Evolutionary conservation across 768 basidiomycete species (phyloP).

Genomic region (Dendrothele bispora): DNA sequence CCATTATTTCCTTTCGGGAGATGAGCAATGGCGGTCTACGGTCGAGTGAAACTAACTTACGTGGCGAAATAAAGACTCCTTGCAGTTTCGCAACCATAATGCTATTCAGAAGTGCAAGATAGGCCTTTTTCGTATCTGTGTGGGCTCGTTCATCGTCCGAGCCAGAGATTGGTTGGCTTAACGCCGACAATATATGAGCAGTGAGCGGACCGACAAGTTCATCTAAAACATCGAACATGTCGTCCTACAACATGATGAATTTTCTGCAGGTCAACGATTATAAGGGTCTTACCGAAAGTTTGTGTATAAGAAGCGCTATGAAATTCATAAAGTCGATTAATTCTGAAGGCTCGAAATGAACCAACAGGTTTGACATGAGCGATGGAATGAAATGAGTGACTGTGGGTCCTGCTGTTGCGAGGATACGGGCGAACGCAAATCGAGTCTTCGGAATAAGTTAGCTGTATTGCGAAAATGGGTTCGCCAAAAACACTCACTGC

Average conservation of each 20-base stretch:
- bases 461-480: background rate
- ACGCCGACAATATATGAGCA: slow-evolving; percentile 72
- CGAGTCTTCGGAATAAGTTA: slow-evolving; percentile 60
- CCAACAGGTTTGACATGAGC: slow-evolving; percentile 87
- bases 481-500: slow-evolving; percentile 58
- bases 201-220: slow-evolving; percentile 87
- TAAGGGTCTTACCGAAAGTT: slow-evolving; percentile 66
- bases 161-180: slow-evolving; percentile 80
- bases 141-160: slow-evolving; percentile 86
- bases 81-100: slow-evolving; percentile 83
- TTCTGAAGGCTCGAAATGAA: slow-evolving; percentile 90
- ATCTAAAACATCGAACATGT: slow-evolving; percentile 87
- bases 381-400: slow-evolving; percentile 87
- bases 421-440: slow-evolving; percentile 89
- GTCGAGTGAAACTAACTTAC: slow-evolving; percentile 44
- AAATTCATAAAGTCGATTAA: slow-evolving; percentile 96
- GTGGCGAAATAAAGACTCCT: slow-evolving; percentile 82
- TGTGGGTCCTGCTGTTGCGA: slow-evolving; percentile 84
- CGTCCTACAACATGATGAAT: slow-evolving; percentile 48
- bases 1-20: slow-evolving; percentile 58
- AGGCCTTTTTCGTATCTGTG: slow-evolving; percentile 83
- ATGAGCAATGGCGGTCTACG: slow-evolving; percentile 4
- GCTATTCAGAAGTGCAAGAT: slow-evolving; percentile 77
- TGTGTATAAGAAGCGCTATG: slow-evolving; percentile 87
- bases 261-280: background rate